Base-by-base conservation (phyloP, 352 stramenopile genomes). In the Phytophthora melonis region DNA sequence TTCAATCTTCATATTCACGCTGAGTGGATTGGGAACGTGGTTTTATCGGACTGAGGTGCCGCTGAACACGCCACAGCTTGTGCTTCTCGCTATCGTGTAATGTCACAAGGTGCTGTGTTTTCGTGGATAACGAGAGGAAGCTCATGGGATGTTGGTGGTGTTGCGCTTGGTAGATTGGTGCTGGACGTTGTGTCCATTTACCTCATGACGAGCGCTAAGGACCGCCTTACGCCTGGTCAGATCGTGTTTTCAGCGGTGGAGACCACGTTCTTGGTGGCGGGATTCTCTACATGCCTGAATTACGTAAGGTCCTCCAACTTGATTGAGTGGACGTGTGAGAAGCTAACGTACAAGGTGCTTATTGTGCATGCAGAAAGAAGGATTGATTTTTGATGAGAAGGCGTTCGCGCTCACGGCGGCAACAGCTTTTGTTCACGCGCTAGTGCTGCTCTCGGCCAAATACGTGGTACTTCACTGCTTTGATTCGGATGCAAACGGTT, bases 271-370 rank as follows among this genome's bases (percentile, higher is more conserved):
- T 68, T 81, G 19, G 72, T 75, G 7, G 52, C 64, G 3, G 36
- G 70, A 19, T 82, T 91, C 63, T 88, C 76, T 10, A 77, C 72
- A 1, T 80, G 74, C 59, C 68, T 80, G 30, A 79, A 70, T 49
- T 58, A 67, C 18, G 70, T 66, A 63, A 67, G 57, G 3, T 2
- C 41, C 3, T 1, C 21, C 41, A 21, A 30, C 41, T 14, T 64
- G 43, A 8, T 61, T 14, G 59, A 23, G 19, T 52, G 16, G 30
- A 11, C 25, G 53, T 57, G 5, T 11, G 13, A 13, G 41, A 45
- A 68, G 5, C 47, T 77, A 53, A 74, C 45, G 7, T 6, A 43
- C 3, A 25, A 53, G 36, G 1, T n/a, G 23, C 23, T 60, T 72
- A 3, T 9, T 61, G 5, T 43, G n/a, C 25, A 27, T 25, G 45